phyloP scores from a whole-genome alignment of 768 basidiomycete species.

The Aureoboletus auriporus region DNA sequence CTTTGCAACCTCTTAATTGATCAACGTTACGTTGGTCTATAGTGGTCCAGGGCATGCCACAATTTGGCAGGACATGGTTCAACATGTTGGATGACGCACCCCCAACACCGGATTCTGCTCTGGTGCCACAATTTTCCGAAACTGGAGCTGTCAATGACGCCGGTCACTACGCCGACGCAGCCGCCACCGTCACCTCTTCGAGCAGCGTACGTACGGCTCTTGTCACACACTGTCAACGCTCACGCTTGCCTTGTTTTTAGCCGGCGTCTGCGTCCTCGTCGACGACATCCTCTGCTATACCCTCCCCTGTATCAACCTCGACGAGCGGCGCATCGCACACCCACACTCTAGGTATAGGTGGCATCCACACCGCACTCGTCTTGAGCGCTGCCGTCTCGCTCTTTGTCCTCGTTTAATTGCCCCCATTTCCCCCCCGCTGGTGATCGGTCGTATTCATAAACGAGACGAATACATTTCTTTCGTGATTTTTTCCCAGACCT shows the following conservation, averaged over 20 bases:
- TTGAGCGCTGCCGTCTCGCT: background rate
- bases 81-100: no score
- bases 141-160: background rate
- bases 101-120: no score
- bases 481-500: no score
- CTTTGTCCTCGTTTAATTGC: background rate
- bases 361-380: background rate
- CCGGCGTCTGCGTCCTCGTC: background rate
- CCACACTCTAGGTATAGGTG: background rate
- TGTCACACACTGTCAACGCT: background rate
- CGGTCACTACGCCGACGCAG: background rate
- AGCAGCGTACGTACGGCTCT: no score
- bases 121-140: no score
- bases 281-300: background rate
- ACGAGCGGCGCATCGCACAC: conserved; percentile 11
- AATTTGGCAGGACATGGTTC: no score
- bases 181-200: background rate
- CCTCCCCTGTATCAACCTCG: background rate
- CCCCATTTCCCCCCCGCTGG: no score
- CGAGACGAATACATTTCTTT: no score
- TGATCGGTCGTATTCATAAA: no score
- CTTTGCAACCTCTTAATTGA: no score
- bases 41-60: no score
- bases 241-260: background rate
- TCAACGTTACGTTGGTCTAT: no score